phyloP scores from a whole-genome alignment of 495 filamentous ascomycete genomes.

The Acidomyces sp. region DNA sequence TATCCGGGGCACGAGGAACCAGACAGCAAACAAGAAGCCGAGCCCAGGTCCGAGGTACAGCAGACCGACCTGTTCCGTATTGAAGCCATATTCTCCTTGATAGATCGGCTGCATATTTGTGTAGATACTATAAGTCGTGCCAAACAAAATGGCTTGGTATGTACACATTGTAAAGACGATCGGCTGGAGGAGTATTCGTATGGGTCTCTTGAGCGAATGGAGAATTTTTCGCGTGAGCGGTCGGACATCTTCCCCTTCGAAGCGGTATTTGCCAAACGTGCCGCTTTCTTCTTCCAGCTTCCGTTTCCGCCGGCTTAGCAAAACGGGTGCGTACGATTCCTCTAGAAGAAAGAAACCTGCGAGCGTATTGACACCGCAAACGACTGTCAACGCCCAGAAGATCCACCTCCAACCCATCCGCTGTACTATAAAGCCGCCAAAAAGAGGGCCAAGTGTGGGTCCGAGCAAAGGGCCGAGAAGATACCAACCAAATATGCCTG shows the following conservation, averaged over 20 bases:
- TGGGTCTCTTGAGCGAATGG: constrained; percentile 12
- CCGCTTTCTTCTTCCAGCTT: constrained; percentile 15
- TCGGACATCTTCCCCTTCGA: constrained; percentile 18
- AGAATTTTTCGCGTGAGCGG: constrained; percentile 13
- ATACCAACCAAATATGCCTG: constrained; percentile 23
- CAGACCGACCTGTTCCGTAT: constrained; percentile 22
- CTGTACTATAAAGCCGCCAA: constrained; percentile 23
- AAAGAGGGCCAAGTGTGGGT: constrained; percentile 21
- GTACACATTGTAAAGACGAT: constrained; percentile 22
- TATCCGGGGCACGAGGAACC: constrained; percentile 32
- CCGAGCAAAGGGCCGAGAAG: constrained; percentile 22
- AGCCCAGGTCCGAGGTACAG: constrained; percentile 23
- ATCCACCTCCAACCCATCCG: constrained; percentile 23
- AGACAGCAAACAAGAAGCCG: constrained; percentile 28
- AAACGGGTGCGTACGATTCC: constrained; percentile 22
- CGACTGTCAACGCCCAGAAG: constrained; percentile 25
- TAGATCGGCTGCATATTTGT: constrained; percentile 24
- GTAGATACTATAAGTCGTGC: constrained; percentile 22
- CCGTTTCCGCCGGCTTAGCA: constrained; percentile 16
- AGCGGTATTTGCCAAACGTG: constrained; percentile 7
- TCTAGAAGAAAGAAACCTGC: constrained; percentile 22
- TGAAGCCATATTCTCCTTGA: constrained; percentile 19
- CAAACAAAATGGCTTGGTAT: constrained; percentile 23
- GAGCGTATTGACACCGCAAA: constrained; percentile 20
- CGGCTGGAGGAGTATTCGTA: constrained; percentile 21